Evolutionary conservation across 1,284 basidiomycete genomes (phyloP).

Genomic region (Tranzscheliella williamsii): DNA sequence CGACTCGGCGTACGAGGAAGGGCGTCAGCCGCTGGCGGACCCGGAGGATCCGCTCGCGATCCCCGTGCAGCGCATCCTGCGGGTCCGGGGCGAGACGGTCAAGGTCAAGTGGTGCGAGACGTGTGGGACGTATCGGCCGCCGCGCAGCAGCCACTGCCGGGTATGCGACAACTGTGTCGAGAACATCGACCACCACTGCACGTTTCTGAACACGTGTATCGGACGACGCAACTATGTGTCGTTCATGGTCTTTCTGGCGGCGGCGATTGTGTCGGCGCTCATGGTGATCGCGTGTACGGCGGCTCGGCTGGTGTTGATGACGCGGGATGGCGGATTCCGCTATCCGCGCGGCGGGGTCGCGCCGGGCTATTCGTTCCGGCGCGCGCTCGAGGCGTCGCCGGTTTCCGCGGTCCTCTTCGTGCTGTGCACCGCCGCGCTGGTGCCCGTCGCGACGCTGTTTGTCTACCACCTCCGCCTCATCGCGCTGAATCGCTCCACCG

Average conservation of each 20-base stretch:
- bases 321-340: slow-evolving; percentile 9
- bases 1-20: slow-evolving; percentile 8
- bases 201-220: slow-evolving; percentile 60
- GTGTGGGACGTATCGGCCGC: slow-evolving; percentile 57
- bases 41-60: slow-evolving; percentile 33
- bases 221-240: slow-evolving; percentile 58
- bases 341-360: slow-evolving; percentile 26
- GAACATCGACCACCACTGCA: slow-evolving; percentile 61
- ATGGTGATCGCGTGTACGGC: slow-evolving; percentile 29
- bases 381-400: slow-evolving; percentile 41
- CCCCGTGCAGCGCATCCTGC: slow-evolving; percentile 30
- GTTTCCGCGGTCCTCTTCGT: slow-evolving; percentile 51
- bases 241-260: slow-evolving; percentile 54
- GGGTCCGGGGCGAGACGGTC: slow-evolving; percentile 22
- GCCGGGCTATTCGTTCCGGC: slow-evolving; percentile 18
- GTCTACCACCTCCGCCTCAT: slow-evolving; percentile 54
- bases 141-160: slow-evolving; percentile 57
- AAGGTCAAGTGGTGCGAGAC: slow-evolving; percentile 59
- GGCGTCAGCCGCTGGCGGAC: slow-evolving; percentile 13
- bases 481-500: slow-evolving; percentile 52
- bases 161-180: slow-evolving; percentile 61
- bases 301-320: slow-evolving; percentile 32
- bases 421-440: slow-evolving; percentile 28
- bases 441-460: slow-evolving; percentile 44
- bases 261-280: slow-evolving; percentile 18